These are phyloP conservation scores for Dalbergia oliveri DNA, from an alignment of 306 rosid genomes.

Conservation along the genomic window DNA sequence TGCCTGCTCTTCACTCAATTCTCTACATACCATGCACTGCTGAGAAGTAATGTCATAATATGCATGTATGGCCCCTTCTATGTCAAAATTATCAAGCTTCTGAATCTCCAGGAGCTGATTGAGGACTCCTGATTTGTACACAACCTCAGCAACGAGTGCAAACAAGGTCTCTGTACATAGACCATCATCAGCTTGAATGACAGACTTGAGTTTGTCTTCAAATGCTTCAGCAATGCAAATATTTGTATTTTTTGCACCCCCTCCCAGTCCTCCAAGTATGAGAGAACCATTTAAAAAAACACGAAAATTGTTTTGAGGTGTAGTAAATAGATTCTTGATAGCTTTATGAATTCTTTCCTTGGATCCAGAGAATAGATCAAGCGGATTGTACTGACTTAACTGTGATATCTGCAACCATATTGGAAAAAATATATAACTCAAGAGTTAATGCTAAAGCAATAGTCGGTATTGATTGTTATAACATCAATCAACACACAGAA, in stretches of 20 bases:
- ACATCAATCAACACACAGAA: constrained; percentile 12
- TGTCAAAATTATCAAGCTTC: constrained; percentile 83
- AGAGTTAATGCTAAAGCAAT: constrained; percentile 29
- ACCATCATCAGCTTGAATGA: constrained; percentile 71
- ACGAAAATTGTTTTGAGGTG: constrained; percentile 95
- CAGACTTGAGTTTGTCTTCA: constrained; percentile 80
- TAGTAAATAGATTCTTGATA: constrained; percentile 70
- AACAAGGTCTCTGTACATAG: constrained; percentile 61
- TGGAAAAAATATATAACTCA: constrained; percentile 27
- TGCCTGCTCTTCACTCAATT: constrained; percentile 65
- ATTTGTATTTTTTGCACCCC: constrained; percentile 67
- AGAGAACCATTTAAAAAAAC: constrained; percentile 86
- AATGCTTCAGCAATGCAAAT: constrained; percentile 59
- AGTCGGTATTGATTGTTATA: neutral
- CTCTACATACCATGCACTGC: constrained; percentile 76
- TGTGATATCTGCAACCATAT: constrained; percentile 68
- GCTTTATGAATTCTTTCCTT: constrained; percentile 81
- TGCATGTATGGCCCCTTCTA: constrained; percentile 94
- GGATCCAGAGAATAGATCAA: constrained; percentile 85
- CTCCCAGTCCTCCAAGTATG: constrained; percentile 87
- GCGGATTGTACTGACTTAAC: constrained; percentile 82
- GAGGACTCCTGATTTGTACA: constrained; percentile 71
- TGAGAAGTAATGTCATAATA: constrained; percentile 77
- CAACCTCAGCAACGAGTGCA: constrained; percentile 73
- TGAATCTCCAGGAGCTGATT: constrained; percentile 82